A percentile compares a stretch with the other conserved stretches of the same genome.
phyloP scores from a whole-genome alignment of 495 filamentous ascomycete species.

The Pseudomonodictys pantanalensis region DNA sequence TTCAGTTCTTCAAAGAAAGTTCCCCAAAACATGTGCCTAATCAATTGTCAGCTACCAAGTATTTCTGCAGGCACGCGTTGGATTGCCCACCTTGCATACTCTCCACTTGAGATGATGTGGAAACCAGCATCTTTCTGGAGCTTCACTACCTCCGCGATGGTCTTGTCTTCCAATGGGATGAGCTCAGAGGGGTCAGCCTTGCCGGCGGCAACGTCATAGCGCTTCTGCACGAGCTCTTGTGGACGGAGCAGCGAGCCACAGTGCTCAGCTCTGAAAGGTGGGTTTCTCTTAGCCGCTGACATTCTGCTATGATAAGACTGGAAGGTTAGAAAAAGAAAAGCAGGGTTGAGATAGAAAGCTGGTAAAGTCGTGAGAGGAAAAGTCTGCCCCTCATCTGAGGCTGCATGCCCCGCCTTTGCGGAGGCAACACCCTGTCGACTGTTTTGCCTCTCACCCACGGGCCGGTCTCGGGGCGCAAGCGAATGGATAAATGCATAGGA shows the following conservation, averaged over 20 bases:
- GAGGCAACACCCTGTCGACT: background rate
- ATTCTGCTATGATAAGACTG: slow-evolving; percentile 3
- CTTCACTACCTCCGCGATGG: slow-evolving; percentile 40
- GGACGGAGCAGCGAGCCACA: slow-evolving; percentile 40
- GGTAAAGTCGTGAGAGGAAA: background rate
- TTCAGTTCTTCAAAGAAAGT: slow-evolving; percentile 40
- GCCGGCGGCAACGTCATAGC: slow-evolving; percentile 38
- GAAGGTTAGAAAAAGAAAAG: background rate
- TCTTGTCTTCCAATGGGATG: slow-evolving; percentile 35
- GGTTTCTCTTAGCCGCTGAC: slow-evolving; percentile 33
- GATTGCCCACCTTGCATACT: slow-evolving; percentile 29
- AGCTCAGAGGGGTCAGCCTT: slow-evolving; percentile 29
- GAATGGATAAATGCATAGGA: slow-evolving; percentile 23
- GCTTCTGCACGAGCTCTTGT: slow-evolving; percentile 38
- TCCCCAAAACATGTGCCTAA: slow-evolving; percentile 37
- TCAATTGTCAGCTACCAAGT: background rate
- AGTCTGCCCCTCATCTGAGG: slow-evolving; percentile 16
- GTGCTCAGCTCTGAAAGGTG: slow-evolving; percentile 41
- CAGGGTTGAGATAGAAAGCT: background rate
- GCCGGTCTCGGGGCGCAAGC: slow-evolving; percentile 13
- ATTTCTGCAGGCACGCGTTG: background rate
- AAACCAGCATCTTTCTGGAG: slow-evolving; percentile 39
- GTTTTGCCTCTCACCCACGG: background rate
- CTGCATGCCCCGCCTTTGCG: slow-evolving; percentile 18
- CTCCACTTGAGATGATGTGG: slow-evolving; percentile 37